A percentile compares a stretch with the other conserved stretches of the same genome.
Conservation (phyloP, 345 rosid species). For the Odontarrhena argentea region DNA sequence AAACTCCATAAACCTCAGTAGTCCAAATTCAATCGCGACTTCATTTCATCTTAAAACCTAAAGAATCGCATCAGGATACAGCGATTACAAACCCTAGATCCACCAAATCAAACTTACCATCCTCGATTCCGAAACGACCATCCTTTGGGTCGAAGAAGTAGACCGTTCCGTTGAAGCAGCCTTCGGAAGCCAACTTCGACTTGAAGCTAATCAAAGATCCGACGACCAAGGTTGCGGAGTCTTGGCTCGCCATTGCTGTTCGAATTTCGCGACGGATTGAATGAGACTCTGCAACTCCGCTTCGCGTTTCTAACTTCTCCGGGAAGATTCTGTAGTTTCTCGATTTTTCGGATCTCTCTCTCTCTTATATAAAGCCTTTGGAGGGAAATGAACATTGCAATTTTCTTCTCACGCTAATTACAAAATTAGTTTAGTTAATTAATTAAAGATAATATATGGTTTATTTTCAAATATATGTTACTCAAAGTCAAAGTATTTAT, state of each 20-base stretch:
- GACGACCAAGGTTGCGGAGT: constrained; percentile 10
- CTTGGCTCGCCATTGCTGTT: constrained; percentile 11
- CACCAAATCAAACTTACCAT: background rate
- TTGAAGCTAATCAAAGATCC: constrained; percentile 17
- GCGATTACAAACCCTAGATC: background rate
- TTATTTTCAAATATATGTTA: too few species aligned
- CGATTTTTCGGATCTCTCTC: too few species aligned
- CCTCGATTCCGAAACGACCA: constrained; percentile 10
- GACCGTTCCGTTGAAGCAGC: background rate
- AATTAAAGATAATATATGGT: too few species aligned
- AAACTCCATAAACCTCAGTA: too few species aligned
- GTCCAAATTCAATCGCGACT: background rate
- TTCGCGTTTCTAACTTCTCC: background rate
- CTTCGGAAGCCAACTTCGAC: background rate
- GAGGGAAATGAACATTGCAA: constrained; percentile 26
- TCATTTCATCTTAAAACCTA: constrained; percentile 4
- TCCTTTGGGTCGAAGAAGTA: background rate
- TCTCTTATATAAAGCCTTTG: constrained; percentile 3
- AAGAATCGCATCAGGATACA: constrained; percentile 6
- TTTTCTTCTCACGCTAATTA: background rate
- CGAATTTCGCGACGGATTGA: background rate
- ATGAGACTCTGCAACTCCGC: background rate
- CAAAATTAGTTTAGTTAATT: too few species aligned
- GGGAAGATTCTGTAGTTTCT: constrained; percentile 7
- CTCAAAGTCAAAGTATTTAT: too few species aligned